phyloP scores from a whole-genome alignment of 108 stramenopile genomes.

The Pelagomonas calceolata region DNA sequence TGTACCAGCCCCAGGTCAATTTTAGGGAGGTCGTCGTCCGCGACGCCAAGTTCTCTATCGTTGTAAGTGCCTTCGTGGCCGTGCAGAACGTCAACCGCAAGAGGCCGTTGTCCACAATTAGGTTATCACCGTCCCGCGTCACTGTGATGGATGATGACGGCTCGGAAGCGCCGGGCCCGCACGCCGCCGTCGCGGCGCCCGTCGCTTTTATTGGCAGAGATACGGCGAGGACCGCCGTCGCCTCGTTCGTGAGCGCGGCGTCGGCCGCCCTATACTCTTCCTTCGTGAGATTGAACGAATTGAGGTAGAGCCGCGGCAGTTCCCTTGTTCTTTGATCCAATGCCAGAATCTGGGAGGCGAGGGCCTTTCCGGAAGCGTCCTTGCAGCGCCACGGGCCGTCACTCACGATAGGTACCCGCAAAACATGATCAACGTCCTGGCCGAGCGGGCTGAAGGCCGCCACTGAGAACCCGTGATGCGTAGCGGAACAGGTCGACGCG shows the following conservation, averaged over 20 bases:
- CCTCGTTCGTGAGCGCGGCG: slow-evolving; percentile 10
- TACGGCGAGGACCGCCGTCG: slow-evolving; percentile 30
- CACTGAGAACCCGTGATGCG: slow-evolving; percentile 44
- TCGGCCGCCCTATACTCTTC: not conserved
- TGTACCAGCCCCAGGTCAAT: slow-evolving; percentile 7
- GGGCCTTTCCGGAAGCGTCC: not conserved
- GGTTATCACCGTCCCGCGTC: not conserved
- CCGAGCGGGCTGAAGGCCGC: slow-evolving; percentile 75
- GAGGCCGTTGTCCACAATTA: not conserved
- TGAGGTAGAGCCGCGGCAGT: slow-evolving; percentile 12
- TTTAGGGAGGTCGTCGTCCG: not conserved
- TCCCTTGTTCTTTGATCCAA: not conserved
- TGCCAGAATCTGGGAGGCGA: not conserved
- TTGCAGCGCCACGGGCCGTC: slow-evolving; percentile 4
- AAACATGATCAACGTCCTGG: slow-evolving; percentile 25
- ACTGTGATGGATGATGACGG: not conserved
- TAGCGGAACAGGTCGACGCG: slow-evolving; percentile 63
- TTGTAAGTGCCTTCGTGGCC: not conserved
- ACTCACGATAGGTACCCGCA: slow-evolving; percentile 57
- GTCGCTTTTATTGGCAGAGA: slow-evolving; percentile 5
- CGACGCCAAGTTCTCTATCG: slow-evolving; percentile 5
- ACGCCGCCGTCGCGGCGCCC: not conserved
- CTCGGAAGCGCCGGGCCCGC: not conserved
- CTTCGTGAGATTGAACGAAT: not conserved
- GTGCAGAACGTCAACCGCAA: not conserved